These are phyloP conservation scores for Pseudogymnoascus sp. DNA, from an alignment of 2,329 filamentous ascomycete genomes.

Conservation along the genomic window DNA sequence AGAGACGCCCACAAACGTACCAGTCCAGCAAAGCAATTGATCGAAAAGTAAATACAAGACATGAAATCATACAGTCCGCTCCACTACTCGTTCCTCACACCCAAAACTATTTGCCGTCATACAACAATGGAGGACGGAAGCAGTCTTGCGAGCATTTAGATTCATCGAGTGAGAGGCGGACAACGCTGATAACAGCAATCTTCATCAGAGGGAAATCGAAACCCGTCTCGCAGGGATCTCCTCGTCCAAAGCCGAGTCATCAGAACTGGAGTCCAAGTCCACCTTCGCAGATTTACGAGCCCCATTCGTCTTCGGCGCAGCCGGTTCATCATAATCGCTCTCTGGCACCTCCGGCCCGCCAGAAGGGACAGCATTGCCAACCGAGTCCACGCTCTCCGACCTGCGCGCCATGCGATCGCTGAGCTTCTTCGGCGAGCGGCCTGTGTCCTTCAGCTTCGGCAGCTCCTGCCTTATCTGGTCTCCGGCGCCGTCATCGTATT, in stretches of 20 bases:
- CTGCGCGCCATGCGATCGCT: conserved; percentile 14
- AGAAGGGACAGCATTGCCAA: not conserved
- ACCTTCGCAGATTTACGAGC: not conserved
- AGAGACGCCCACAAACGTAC: not conserved
- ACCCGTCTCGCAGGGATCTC: not conserved
- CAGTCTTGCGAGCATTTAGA: not conserved
- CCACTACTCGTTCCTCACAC: not conserved
- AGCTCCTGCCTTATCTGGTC: not conserved
- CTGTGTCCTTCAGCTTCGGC: conserved; percentile 7
- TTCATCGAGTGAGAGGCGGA: not conserved
- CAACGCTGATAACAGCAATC: not conserved
- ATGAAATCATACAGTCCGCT: not conserved
- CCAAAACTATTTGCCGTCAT: not conserved
- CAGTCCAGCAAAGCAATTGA: not conserved
- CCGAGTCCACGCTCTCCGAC: conserved; percentile 11
- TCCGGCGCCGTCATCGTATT: not conserved
- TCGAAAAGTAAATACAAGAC: not conserved
- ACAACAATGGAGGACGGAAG: not conserved
- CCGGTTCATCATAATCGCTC: not conserved
- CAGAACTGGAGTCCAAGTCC: not conserved
- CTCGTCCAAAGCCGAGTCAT: not conserved
- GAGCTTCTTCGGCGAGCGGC: conserved; percentile 11
- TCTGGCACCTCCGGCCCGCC: not conserved
- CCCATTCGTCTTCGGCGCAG: not conserved
- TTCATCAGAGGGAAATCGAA: not conserved